Conservation (phyloP, 1,284 basidiomycete genomes). For the Tremellales sp. region DNA sequence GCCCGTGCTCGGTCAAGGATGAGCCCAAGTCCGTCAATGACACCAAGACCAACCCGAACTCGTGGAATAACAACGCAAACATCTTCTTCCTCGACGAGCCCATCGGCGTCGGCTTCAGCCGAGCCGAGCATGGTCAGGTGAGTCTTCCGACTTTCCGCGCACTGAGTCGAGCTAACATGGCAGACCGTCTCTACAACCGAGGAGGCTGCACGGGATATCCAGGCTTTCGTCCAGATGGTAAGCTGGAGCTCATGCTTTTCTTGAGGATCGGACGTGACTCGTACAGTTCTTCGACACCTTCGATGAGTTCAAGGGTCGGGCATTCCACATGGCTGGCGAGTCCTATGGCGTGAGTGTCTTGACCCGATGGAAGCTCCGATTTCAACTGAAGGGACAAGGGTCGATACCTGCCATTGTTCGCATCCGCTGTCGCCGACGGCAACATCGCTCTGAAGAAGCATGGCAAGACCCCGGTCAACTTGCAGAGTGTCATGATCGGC, state of each 20-base stretch:
- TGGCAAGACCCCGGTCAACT: slow-evolving; percentile 68
- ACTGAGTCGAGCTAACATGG: not conserved
- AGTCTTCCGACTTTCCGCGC: not conserved
- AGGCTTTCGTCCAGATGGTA: slow-evolving; percentile 63
- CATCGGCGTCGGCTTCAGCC: slow-evolving; percentile 64
- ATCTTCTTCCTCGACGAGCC: slow-evolving; percentile 48
- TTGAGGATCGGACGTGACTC: not conserved
- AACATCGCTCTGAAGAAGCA: slow-evolving; percentile 60
- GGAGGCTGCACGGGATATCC: slow-evolving; percentile 65
- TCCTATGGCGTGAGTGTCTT: slow-evolving; percentile 37
- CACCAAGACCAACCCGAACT: slow-evolving; percentile 49
- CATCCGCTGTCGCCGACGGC: slow-evolving; percentile 71
- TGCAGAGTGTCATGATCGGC: slow-evolving; percentile 76
- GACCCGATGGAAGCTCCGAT: not conserved
- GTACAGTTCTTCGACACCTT: slow-evolving; percentile 66
- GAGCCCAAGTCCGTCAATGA: slow-evolving; percentile 41
- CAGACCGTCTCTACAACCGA: slow-evolving; percentile 62
- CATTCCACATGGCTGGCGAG: slow-evolving; percentile 66
- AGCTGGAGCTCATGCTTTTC: slow-evolving; percentile 3
- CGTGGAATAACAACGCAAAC: slow-evolving; percentile 53
- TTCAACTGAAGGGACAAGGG: slow-evolving; percentile 52
- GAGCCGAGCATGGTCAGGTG: slow-evolving; percentile 61
- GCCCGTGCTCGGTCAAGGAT: slow-evolving; percentile 47
- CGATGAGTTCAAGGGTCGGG: slow-evolving; percentile 59
- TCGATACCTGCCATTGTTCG: slow-evolving; percentile 78